Conservation (phyloP, 257 asterid species). For the Mentha longifolia region DNA sequence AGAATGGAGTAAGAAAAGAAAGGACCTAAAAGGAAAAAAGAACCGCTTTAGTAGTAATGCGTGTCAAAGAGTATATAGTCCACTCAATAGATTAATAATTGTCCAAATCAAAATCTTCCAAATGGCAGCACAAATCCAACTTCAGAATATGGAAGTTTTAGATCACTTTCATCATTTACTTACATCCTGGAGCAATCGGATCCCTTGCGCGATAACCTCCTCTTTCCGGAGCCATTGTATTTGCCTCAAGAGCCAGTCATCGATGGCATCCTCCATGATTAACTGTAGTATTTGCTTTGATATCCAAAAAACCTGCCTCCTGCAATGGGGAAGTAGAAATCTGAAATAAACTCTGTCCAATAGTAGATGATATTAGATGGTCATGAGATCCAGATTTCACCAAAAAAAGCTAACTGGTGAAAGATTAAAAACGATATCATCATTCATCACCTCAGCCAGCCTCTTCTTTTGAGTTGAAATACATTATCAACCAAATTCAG, state of each 20-base stretch:
- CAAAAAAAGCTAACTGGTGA: slow-evolving; percentile 39
- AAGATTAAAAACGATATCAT: slow-evolving; percentile 4
- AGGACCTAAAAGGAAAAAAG: too few relatives aligned
- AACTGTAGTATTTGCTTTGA: slow-evolving; percentile 90
- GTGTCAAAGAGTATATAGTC: too few relatives aligned
- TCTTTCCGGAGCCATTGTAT: slow-evolving; percentile 91
- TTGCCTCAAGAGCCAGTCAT: slow-evolving; percentile 89
- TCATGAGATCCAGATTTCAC: slow-evolving; percentile 19
- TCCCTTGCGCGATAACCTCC: slow-evolving; percentile 71
- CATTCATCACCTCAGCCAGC: slow-evolving; percentile 87
- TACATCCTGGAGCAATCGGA: slow-evolving; percentile 79
- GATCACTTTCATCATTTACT: slow-evolving; percentile 42
- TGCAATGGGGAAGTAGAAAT: slow-evolving; percentile 40
- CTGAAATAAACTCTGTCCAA: slow-evolving; percentile 3
- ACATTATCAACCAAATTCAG: slow-evolving; percentile 87
- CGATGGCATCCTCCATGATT: slow-evolving; percentile 96
- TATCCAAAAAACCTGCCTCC: slow-evolving; percentile 98
- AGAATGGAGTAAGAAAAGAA: not conserved
- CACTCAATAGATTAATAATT: too few relatives aligned
- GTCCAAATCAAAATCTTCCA: not conserved
- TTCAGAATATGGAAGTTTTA: not conserved
- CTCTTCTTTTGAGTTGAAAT: slow-evolving; percentile 95
- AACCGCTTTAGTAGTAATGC: too few relatives aligned
- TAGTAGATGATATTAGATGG: not conserved
- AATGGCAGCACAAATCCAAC: not conserved